Evolutionary conservation across 2,329 filamentous ascomycete species (phyloP).

Genomic region (Pestalotiopsis sp.): DNA sequence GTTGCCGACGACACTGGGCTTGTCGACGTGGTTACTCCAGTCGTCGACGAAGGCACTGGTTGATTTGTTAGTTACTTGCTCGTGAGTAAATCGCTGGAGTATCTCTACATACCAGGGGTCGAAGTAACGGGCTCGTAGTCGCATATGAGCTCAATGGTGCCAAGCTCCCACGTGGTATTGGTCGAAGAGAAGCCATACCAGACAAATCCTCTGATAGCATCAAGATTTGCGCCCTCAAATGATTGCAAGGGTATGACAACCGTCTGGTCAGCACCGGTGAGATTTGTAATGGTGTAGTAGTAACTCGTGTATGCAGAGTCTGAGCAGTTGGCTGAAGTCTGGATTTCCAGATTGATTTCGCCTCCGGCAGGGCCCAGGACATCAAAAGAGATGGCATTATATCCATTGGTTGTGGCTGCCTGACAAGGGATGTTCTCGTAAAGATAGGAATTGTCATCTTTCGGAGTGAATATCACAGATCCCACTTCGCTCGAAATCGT

Average conservation of each 20-base stretch:
- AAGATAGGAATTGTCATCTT: constrained; percentile 49
- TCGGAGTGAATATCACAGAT: constrained; percentile 51
- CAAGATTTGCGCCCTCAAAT: constrained; percentile 52
- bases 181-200: constrained; percentile 33
- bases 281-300: constrained; percentile 43
- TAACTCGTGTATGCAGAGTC: constrained; percentile 44
- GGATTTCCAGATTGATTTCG: constrained; percentile 46
- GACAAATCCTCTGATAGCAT: constrained; percentile 49
- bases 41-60: background rate
- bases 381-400: constrained; percentile 49
- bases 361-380: constrained; percentile 46
- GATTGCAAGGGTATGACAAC: constrained; percentile 51
- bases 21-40: background rate
- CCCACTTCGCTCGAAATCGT: constrained; percentile 42
- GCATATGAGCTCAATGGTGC: constrained; percentile 50
- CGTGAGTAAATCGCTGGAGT: background rate
- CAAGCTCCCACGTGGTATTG: constrained; percentile 50
- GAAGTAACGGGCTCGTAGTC: constrained; percentile 14
- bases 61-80: background rate
- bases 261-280: constrained; percentile 53
- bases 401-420: constrained; percentile 45
- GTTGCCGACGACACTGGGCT: background rate
- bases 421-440: constrained; percentile 56
- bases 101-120: background rate
- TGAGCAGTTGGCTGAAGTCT: constrained; percentile 48